These are phyloP conservation scores for Pythium monospermum DNA, from an alignment of 352 stramenopile genomes.

Conservation along the genomic window DNA sequence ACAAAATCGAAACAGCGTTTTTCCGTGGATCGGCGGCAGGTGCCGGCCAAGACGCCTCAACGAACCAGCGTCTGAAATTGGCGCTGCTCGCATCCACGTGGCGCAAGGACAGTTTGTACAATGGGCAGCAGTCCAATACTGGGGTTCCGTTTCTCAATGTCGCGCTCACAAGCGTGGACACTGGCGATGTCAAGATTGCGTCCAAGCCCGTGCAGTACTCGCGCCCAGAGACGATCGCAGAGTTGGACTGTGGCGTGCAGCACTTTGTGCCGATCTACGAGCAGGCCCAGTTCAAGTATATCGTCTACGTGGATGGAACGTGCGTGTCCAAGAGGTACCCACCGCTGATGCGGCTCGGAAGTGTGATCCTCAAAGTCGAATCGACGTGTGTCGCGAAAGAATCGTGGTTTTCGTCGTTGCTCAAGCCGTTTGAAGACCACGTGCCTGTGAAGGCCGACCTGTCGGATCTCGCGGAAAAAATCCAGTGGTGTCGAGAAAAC, in stretches of 20 bases:
- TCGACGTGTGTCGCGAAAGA: conserved; percentile 93
- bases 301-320: conserved; percentile 96
- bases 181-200: conserved; percentile 96
- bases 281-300: conserved; percentile 96
- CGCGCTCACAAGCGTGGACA: conserved; percentile 95
- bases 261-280: conserved; percentile 98
- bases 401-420: conserved; percentile 97
- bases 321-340: conserved; percentile 98
- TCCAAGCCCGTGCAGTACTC: conserved; percentile 94
- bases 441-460: conserved; percentile 96
- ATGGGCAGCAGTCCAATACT: conserved; percentile 57
- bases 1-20: conserved; percentile 96
- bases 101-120: conserved; percentile 86
- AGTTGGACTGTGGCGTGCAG: conserved; percentile 88
- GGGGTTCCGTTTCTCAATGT: conserved; percentile 95
- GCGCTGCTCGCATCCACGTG: conserved; percentile 91
- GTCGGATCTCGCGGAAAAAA: conserved; percentile 97
- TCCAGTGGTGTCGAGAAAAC: conserved; percentile 96
- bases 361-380: conserved; percentile 96
- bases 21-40: conserved; percentile 97
- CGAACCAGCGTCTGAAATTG: conserved; percentile 95
- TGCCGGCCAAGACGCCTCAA: conserved; percentile 92
- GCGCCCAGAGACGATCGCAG: conserved; percentile 47
- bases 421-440: conserved; percentile 96
- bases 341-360: conserved; percentile 97